phyloP scores from a whole-genome alignment of 2,329 filamentous ascomycete genomes.

The Leptographium procerum region DNA sequence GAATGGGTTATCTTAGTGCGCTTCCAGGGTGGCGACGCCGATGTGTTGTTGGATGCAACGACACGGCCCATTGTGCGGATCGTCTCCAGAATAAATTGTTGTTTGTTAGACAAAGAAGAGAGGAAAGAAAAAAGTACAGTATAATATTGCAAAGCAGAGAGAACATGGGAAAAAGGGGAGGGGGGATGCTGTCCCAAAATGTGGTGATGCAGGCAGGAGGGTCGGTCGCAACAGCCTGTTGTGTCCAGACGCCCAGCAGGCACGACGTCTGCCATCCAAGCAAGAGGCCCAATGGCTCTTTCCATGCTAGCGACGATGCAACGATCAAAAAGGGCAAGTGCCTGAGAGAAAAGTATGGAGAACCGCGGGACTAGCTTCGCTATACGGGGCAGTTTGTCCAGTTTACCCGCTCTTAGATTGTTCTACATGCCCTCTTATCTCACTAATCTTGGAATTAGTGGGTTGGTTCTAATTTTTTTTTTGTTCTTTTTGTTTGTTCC shows the following conservation, averaged over 20 bases:
- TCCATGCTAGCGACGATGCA: neutral
- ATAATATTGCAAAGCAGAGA: neutral
- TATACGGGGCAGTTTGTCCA: neutral
- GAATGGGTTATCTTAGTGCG: neutral
- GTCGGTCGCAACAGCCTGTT: neutral
- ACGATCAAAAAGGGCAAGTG: neutral
- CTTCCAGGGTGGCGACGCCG: neutral
- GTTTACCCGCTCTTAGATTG: neutral
- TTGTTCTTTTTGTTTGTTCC: neutral
- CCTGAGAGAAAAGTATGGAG: neutral
- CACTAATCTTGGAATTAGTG: neutral
- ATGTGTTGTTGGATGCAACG: neutral
- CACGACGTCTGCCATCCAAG: neutral
- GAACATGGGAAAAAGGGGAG: no score
- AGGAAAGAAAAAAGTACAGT: neutral
- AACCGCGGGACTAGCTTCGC: neutral
- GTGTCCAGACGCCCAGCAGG: neutral
- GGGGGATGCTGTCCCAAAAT: no score
- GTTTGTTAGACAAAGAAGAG: neutral
- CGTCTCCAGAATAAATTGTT: no score
- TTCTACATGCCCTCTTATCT: neutral
- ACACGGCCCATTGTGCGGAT: neutral
- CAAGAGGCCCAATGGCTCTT: neutral
- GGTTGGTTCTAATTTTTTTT: neutral
- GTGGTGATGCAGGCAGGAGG: neutral